Base-by-base conservation (phyloP, 192 early-diverging fungal species). In the Umbelopsis isabellina region DNA sequence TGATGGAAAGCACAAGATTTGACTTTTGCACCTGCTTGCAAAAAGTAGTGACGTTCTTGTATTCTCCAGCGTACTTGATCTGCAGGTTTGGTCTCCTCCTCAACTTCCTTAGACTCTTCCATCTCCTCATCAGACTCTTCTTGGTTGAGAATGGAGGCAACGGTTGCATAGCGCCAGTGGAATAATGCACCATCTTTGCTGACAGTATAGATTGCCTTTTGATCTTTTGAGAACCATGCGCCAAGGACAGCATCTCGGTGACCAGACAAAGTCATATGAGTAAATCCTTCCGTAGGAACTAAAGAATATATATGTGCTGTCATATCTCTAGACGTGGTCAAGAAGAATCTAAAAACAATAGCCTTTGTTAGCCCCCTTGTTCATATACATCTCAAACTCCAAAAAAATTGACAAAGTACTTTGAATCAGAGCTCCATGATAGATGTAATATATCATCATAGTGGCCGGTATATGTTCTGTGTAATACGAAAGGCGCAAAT, bases 401-500 rank as follows among this genome's bases (percentile, higher is more conserved):
- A 18, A 9, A 12, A 15, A 9, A 10, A 21, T 30, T 25, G 5
- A 44, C 20, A 1, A 84, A 75, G 73, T 83, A 95, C 74, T 86
- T 86, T 35, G 92, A 95, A 80, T 98, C 95, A 13, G 84, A 79
- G 22, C 92, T 89, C 97, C 97, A 99, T 41, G 86, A 87, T 51
- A 99, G 80, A 25, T 79, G 81, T 13, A 85, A 89, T 11, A 98
- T 89, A 65, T 95, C 91, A 73, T 99, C 96, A 71, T 86, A 92
- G 70, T 92, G 92, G 21, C 93, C 95, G 16, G 91, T 83, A 58
- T 90, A 90, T 22, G 79, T 88, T 44, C 89, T 85, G 74, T 94
- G 91, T 69, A 98, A 79, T 30, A 93, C 88, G 78, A 99, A 92
- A 18, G 97, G 95, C 6, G 92, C 85, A 72, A 97, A 98, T 83